Base-by-base conservation (phyloP, 1,139 yeast genomes). In the Trichomonascaceae sp. region DNA sequence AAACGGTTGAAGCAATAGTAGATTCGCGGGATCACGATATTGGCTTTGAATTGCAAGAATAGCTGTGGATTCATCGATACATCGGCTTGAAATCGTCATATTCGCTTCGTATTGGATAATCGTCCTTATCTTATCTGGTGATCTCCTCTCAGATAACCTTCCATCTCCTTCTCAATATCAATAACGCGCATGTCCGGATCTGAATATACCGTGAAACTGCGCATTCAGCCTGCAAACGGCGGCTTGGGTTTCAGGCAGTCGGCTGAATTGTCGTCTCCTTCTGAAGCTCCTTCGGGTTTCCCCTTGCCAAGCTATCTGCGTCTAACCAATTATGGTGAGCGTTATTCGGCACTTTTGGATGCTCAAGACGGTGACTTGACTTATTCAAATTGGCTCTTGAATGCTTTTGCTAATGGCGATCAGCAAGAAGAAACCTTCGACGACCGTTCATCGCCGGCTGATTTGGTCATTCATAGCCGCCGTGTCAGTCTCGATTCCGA, bases 321-420 rank as follows among this genome's bases (percentile, higher is more conserved):
- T 19, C 53, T 47, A 15, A 65, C 68, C n/a, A 65, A 65, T n/a
- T 65, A 62, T 50, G 65, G 67, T 27, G 67, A 64, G 51, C 61
- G 66, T 22, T 58, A 53, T 43, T 45, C 27, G 24, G 24, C 38
- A 10, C 50, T 43, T 8, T 41, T 46, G 24, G 52, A 20, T 43
- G 41, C 50, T 12, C 27, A 32, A 24, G 47, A 36, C 32, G 22
- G 32, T 6, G 45, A 50, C 15, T 20, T 17, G n/a, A 43, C 38
- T 36, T 50, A 50, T 22, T 24, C 38, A 32, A 50, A 32, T 9
- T 50, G 52, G 52, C 22, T 50, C 5, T 43, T 50, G 13, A 43
- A 43, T 7, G 27, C 52, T 32, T 46, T 44, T 8, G 48, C 20
- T 22, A 13, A 15, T 18, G 53, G 41, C 1, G 53, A 51, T 10